Evolutionary conservation across 177 flowering plant genomes (phyloP).

Genomic region (Vitis hybrid): DNA sequence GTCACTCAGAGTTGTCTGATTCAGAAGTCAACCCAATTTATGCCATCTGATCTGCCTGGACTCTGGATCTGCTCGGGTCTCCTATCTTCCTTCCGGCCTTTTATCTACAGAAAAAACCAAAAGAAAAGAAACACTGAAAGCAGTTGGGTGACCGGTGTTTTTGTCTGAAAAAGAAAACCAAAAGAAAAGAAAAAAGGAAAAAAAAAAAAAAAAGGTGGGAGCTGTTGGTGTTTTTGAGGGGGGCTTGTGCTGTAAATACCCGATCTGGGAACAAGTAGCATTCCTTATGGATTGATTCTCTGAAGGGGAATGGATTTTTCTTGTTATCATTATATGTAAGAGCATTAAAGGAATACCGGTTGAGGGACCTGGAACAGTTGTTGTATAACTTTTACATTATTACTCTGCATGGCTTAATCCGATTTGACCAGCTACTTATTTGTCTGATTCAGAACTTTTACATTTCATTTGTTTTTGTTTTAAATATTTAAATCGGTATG

Average conservation of each 20-base stretch:
- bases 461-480: too few species aligned
- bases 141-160: background rate
- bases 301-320: background rate
- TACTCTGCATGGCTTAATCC: too few species aligned
- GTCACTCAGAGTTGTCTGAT: slow-evolving; percentile 61
- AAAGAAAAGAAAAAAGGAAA: background rate
- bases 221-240: too few species aligned
- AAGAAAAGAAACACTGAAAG: background rate
- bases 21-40: slow-evolving; percentile 73
- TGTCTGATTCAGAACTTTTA: too few species aligned
- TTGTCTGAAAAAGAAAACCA: background rate
- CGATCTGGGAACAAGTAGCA: background rate
- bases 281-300: background rate
- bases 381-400: too few species aligned
- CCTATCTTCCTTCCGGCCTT: background rate
- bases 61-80: too few species aligned
- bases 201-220: too few species aligned
- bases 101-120: background rate
- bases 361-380: too few species aligned
- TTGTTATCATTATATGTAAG: too few species aligned
- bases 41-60: slow-evolving; percentile 48
- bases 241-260: background rate
- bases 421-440: too few species aligned
- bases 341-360: too few species aligned
- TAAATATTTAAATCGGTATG: too few species aligned